phyloP scores from a whole-genome alignment of 108 stramenopile species.

The Aurantiochytrium sp. region DNA sequence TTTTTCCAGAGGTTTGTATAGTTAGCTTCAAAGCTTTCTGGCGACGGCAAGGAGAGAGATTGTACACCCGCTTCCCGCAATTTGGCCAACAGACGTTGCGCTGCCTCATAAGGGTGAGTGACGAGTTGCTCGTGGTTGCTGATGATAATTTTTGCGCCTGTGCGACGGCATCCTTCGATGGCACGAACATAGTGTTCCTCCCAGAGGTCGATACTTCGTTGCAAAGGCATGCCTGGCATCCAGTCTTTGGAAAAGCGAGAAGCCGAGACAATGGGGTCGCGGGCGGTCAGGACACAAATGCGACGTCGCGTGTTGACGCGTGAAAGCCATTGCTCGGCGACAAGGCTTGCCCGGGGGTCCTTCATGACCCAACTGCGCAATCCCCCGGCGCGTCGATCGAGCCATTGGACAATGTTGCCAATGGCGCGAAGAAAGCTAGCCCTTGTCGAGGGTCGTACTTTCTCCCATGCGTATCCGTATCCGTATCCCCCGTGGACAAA shows the following conservation, averaged over 20 bases:
- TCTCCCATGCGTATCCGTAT: not conserved
- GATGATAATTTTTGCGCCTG: not conserved
- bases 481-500: not conserved
- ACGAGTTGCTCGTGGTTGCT: not conserved
- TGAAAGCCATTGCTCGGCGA: not conserved
- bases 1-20: not conserved
- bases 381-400: not conserved
- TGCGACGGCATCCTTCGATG: not conserved
- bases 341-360: not conserved
- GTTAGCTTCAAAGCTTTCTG: not conserved
- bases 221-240: not conserved
- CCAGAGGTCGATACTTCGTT: not conserved
- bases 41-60: not conserved
- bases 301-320: not conserved
- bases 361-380: not conserved
- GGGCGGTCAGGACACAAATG: not conserved
- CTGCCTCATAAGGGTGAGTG: not conserved
- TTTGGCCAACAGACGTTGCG: not conserved
- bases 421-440: not conserved
- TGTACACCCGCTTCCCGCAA: not conserved
- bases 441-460: not conserved
- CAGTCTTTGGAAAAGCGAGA: not conserved
- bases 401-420: not conserved
- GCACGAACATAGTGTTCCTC: not conserved
- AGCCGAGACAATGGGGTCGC: not conserved